Evolutionary conservation across 2,329 filamentous ascomycete genomes (phyloP).

Genomic region (Epichloe bromicola): DNA sequence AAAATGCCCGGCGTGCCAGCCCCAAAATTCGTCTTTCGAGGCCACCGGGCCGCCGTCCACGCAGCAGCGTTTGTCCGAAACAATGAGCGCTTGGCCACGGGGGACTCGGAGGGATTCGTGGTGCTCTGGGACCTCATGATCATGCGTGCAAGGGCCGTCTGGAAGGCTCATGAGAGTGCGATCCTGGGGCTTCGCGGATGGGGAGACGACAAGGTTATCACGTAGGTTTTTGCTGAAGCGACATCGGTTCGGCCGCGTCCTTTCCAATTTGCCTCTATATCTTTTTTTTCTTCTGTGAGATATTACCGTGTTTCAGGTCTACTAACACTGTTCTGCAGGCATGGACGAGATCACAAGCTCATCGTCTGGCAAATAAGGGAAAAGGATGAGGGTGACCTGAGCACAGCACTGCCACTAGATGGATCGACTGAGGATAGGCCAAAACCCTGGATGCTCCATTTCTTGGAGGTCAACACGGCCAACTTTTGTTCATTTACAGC

Average conservation of each 20-base stretch:
- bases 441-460: slow-evolving; percentile 75
- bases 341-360: slow-evolving; percentile 80
- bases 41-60: slow-evolving; percentile 72
- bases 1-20: slow-evolving; percentile 19
- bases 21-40: slow-evolving; percentile 60
- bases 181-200: slow-evolving; percentile 65
- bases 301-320: background rate
- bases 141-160: slow-evolving; percentile 71
- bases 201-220: slow-evolving; percentile 63
- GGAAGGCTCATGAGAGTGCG: slow-evolving; percentile 69
- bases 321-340: slow-evolving; percentile 35
- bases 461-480: slow-evolving; percentile 77
- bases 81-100: slow-evolving; percentile 70
- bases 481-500: slow-evolving; percentile 84
- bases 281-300: background rate
- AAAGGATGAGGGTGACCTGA: slow-evolving; percentile 50
- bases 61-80: slow-evolving; percentile 56
- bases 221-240: slow-evolving; percentile 43
- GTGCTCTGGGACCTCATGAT: slow-evolving; percentile 74
- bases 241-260: background rate
- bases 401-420: slow-evolving; percentile 60
- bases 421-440: slow-evolving; percentile 32
- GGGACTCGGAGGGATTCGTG: slow-evolving; percentile 82
- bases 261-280: background rate
- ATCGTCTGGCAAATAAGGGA: slow-evolving; percentile 65